Evolutionary conservation across 2,329 filamentous ascomycete genomes (phyloP).

Genomic region (Drechmeria coniospora): DNA sequence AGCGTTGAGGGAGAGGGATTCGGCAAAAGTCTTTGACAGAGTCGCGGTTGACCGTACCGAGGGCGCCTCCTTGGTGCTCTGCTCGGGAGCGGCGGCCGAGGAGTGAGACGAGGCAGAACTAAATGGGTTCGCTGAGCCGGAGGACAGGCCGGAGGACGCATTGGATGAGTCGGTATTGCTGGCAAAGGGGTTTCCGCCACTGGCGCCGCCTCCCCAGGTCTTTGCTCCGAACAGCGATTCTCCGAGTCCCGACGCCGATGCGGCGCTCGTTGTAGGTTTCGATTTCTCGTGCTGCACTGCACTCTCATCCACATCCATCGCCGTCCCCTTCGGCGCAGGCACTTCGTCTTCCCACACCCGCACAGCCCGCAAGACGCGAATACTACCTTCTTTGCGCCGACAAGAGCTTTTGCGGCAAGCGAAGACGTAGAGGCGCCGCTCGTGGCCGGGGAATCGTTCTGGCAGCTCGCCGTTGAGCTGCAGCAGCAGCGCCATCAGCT

Average conservation of each 20-base stretch:
- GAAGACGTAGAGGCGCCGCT: conserved; percentile 78
- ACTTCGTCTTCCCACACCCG: conserved; percentile 33
- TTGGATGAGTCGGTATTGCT: conserved; percentile 33
- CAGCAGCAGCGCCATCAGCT: conserved; percentile 68
- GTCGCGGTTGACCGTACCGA: conserved; percentile 12
- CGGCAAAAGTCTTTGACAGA: conserved; percentile 51
- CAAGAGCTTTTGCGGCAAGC: conserved; percentile 66
- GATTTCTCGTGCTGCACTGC: conserved; percentile 15
- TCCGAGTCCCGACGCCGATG: conserved; percentile 45
- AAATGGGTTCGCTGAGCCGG: conserved; percentile 14
- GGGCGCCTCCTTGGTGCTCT: conserved; percentile 17
- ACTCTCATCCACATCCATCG: conserved; percentile 17
- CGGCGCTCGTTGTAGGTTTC: conserved; percentile 19
- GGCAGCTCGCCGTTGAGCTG: conserved; percentile 87
- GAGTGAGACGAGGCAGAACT: conserved; percentile 8
- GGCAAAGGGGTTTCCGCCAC: conserved; percentile 44
- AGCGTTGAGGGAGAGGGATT: conserved; percentile 60
- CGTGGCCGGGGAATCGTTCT: conserved; percentile 71
- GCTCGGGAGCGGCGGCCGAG: conserved; percentile 15
- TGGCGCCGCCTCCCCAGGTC: conserved; percentile 20
- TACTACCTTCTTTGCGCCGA: conserved; percentile 65
- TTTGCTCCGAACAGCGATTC: conserved; percentile 56
- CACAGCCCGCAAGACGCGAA: conserved; percentile 59
- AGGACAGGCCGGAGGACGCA: conserved; percentile 10
- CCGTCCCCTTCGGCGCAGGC: conserved; percentile 10